phyloP scores from a whole-genome alignment of 2,329 filamentous ascomycete species.

The Claviceps monticola region DNA sequence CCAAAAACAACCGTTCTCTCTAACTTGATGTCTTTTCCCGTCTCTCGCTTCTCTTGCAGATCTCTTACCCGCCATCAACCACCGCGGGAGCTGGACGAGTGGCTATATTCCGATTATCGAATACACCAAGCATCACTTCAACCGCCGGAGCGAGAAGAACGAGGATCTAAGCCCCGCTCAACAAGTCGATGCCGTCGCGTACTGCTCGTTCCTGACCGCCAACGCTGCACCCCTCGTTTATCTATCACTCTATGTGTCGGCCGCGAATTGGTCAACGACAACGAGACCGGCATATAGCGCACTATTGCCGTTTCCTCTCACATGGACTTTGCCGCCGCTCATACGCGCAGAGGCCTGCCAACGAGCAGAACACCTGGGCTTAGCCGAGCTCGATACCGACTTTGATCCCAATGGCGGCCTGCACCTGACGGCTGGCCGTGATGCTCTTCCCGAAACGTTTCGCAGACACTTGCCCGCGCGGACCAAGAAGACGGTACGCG shows the following conservation, averaged over 20 bases:
- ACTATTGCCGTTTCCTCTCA: slow-evolving; percentile 73
- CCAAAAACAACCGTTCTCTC: not conserved
- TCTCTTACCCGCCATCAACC: slow-evolving; percentile 39
- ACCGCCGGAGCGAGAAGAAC: slow-evolving; percentile 21
- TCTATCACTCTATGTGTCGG: slow-evolving; percentile 79
- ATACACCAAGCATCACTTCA: slow-evolving; percentile 24
- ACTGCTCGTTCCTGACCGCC: slow-evolving; percentile 57
- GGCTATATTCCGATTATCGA: slow-evolving; percentile 48
- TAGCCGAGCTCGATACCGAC: slow-evolving; percentile 55
- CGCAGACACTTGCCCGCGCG: slow-evolving; percentile 22
- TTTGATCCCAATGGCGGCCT: slow-evolving; percentile 24
- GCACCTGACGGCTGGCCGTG: slow-evolving; percentile 22
- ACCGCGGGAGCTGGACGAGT: slow-evolving; percentile 38
- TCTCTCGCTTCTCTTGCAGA: slow-evolving; percentile 24
- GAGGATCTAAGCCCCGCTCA: slow-evolving; percentile 23
- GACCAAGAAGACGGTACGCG: slow-evolving; percentile 43
- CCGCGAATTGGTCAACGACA: slow-evolving; percentile 65
- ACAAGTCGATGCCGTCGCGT: slow-evolving; percentile 34
- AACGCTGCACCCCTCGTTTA: slow-evolving; percentile 69
- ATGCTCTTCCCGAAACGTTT: slow-evolving; percentile 26
- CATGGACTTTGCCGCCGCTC: slow-evolving; percentile 69
- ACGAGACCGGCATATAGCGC: slow-evolving; percentile 71
- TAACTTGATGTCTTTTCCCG: slow-evolving; percentile 3
- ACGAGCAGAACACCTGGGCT: slow-evolving; percentile 55
- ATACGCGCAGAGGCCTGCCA: slow-evolving; percentile 56